Evolutionary conservation across 1,139 yeast genomes (phyloP), one percentile per base, ranked within the genome.

Genomic region (Geotrichum fermentans): DNA sequence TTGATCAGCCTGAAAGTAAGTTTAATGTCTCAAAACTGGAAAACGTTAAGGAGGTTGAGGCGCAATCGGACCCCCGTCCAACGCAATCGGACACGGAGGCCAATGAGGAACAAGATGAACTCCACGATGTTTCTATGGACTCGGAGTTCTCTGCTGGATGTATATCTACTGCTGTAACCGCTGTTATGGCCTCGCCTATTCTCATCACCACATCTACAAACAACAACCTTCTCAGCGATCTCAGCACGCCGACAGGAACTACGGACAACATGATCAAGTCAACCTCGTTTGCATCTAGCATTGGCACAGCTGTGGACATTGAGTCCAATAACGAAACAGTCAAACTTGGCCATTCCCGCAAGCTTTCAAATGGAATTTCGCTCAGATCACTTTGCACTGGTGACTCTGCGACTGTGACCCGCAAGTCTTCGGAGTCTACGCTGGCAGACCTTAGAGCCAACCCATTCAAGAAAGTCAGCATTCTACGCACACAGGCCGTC

Each of bases 271-370:
- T 36, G 39, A 20, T 36, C 4, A 20, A 21, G 16, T 20, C 39
- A n/a, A 11, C 28, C n/a, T 20, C 36, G 6, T 29, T 40, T 28
- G 14, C 36, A 6, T 40, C 43, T 20, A 40, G 45, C 11, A 36
- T 47, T 36, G 38, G 43, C 16, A 47, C 50, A 10, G 45, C 44
- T 10, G 33, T 41, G 10, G 43, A 41, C 16, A n/a, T 20, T 3
- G 40, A 38, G 17, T 24, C 40, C 2, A 42, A 29, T 30, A 40
- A 40, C 26, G 43, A 29, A 17, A 40, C 43, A 6, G 35, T 29
- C 16, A 40, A 40, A 21, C 18, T 13, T 13, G 43, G 36, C n/a
- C 43, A 29, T 13, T 26, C 35, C 8, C 26, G 36, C 28, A 29
- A 40, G 26, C 33, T 39, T 16, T 39, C 42, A 4, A 39, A 28